Evolutionary conservation across 345 rosid genomes (phyloP), one percentile per base, ranked within the genome.

Genomic region (Rhodamnia argentea): DNA sequence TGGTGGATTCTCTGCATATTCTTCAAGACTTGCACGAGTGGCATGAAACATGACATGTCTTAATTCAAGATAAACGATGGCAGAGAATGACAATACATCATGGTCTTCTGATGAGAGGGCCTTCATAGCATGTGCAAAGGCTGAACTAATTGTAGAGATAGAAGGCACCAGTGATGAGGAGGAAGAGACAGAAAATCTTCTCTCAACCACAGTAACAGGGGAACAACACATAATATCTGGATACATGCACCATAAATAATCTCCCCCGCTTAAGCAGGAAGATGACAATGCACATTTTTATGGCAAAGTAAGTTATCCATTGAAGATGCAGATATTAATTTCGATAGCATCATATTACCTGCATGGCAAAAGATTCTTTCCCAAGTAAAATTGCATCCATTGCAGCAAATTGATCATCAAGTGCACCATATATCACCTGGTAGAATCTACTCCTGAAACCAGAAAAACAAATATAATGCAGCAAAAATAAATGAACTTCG

Each of bases 321-420:
- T 62, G 51, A 57, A 84, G 50, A 75, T 56, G 42, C 16, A 7
- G 54, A 85, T 83, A 81, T 54, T 37, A 57, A 42, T 40, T 52
- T 4, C 76, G 70, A 83, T 16, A 85, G 47, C 40, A 32, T 44
- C 84, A 51, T 1, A 13, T 83, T 90, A 97, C 99, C 99, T 92
- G 91, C 84, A 83, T 88, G 52, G 99, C 95, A 90, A 94, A 96
- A 52, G 90, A 85, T 85, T 96, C 99, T 90, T 96, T 97, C 88
- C 92, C 93, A 42, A 88, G 92, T 87, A 97, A 88, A 82, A 96
- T 94, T 70, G 93, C 92, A 91, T 95, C 96, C 99, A 96, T 96
- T 5, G 96, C 99, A 89, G 95, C 93, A 88, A 93, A 93, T 88
- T 96, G 95, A 90, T 96, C 96, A 87, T 96, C 96, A 85, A 96